Conservation (phyloP, 148 eudicot genomes). For the Chenopodium berlandieri region DNA sequence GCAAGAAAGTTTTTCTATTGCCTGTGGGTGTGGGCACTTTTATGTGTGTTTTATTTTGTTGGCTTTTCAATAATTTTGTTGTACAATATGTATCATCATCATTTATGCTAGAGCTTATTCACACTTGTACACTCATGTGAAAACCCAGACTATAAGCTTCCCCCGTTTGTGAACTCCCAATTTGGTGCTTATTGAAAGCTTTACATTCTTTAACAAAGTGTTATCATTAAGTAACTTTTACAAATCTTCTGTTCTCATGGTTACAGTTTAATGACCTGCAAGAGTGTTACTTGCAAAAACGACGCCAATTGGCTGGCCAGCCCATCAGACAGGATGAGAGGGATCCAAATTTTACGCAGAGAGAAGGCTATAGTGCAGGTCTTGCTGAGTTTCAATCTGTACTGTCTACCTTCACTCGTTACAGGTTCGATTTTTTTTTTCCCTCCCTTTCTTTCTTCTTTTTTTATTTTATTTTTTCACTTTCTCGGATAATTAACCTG, state of each 20-base stretch:
- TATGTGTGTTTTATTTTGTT: neutral
- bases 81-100: neutral
- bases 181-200: neutral
- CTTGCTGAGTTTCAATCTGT: conserved; percentile 62
- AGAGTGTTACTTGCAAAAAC: conserved; percentile 68
- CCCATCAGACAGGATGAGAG: conserved; percentile 39
- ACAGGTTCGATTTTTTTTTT: conserved; percentile 38
- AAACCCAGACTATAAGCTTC: neutral
- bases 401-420: conserved; percentile 53
- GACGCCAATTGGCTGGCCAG: conserved; percentile 43
- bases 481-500: neutral
- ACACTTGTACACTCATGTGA: neutral
- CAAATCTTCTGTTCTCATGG: conserved; percentile 19
- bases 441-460: neutral
- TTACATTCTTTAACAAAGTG: neutral
- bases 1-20: neutral
- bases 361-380: conserved; percentile 55
- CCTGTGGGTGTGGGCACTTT: neutral
- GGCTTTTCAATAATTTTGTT: conserved; percentile 5
- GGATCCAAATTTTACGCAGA: conserved; percentile 38
- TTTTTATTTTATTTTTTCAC: neutral
- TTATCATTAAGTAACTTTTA: conserved; percentile 8
- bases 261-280: conserved; percentile 57
- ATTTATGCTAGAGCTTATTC: neutral
- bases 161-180: neutral